Base-by-base conservation (phyloP, 2,329 filamentous ascomycete genomes). In the Conoideocrella luteorostrata region DNA sequence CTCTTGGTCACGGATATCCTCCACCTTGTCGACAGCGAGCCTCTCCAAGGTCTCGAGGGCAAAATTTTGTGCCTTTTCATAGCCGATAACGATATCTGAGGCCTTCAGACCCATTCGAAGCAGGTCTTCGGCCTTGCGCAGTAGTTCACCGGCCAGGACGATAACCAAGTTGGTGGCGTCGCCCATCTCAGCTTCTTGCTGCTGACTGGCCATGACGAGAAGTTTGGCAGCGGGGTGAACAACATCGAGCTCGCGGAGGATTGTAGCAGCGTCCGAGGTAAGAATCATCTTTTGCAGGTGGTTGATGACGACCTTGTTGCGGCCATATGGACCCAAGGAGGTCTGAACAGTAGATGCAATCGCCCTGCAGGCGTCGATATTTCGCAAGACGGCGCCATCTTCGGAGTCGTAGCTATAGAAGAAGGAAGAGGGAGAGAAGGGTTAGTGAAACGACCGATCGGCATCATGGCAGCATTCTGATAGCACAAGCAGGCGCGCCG, bases 281-380 rank as follows among this genome's bases (percentile, higher is more conserved):
- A 98, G 77, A 58, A 96, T 95, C 93, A 98, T 96, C 78, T 98
- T 98, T 69, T 95, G 88, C 51, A 98, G 78, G 72, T 98, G 94
- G 76, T 98, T 98, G 77, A 98, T 97, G 72, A 98, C 88, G 63
- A 98, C 90, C 75, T 98, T 98, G 77, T 98, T 98, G 69, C 93
- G 87, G 61, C 93, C 93, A 69, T 95, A 96, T 48, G 93, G 93
- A 41, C 93, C 94, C 28, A 98, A 79, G 36, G 93, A 97, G 45
- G 93, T 97, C 74, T 95, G 89, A 39, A 98, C 93, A 41, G 93
- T 98, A 59, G 86, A 87, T 47, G 93, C 83, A 68, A 98, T 97
- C 54, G 93, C 88, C 53, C 90, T 82, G 74, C 93, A 98, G 64
- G 94, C 93, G 64, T 98, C 94, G 70, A 98, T 97, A 69, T 98